Percentiles rank a stretch among this genome's conserved stretches.
phyloP scores from a whole-genome alignment of 2,329 filamentous ascomycete genomes.

The Curvularia eragrostidis region DNA sequence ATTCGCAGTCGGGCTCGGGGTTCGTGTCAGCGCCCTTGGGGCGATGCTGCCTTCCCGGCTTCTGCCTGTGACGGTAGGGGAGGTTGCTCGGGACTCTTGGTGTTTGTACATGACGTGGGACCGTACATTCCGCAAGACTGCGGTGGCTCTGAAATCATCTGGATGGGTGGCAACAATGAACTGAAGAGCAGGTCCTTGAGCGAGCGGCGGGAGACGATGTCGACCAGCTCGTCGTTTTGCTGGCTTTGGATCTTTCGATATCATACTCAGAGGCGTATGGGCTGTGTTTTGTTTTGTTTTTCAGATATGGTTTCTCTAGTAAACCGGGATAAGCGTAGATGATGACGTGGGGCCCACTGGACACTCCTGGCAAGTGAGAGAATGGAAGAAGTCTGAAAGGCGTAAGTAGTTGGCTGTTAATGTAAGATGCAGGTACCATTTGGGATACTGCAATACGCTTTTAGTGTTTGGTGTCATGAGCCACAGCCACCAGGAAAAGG shows the following conservation, averaged over 20 bases:
- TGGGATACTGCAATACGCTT: constrained; percentile 6
- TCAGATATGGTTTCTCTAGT: not conserved
- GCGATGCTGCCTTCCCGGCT: constrained; percentile 27
- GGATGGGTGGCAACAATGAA: constrained; percentile 47
- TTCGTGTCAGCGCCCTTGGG: constrained; percentile 20
- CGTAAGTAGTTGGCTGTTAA: constrained; percentile 9
- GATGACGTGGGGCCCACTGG: constrained; percentile 11
- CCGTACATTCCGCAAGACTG: constrained; percentile 45
- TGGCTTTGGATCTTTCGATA: constrained; percentile 29
- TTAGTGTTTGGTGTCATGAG: constrained; percentile 15
- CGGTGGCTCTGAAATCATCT: constrained; percentile 40
- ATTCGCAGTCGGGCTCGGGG: constrained; percentile 31
- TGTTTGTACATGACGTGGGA: constrained; percentile 50
- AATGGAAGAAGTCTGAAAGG: constrained; percentile 2
- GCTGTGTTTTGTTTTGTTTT: not conserved
- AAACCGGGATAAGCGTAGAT: not conserved
- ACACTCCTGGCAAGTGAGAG: not conserved
- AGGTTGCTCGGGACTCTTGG: constrained; percentile 29
- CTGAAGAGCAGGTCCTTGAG: constrained; percentile 40
- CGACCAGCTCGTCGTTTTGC: constrained; percentile 38
- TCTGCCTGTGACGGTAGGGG: constrained; percentile 23
- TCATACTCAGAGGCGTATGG: constrained; percentile 20
- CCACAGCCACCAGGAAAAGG: constrained; percentile 19
- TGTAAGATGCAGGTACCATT: constrained; percentile 22
- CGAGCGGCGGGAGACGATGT: constrained; percentile 42